Evolutionary conservation across 129 eudicot genomes (phyloP), one percentile per base, ranked within the genome.

Genomic region (Silybum marianum): DNA sequence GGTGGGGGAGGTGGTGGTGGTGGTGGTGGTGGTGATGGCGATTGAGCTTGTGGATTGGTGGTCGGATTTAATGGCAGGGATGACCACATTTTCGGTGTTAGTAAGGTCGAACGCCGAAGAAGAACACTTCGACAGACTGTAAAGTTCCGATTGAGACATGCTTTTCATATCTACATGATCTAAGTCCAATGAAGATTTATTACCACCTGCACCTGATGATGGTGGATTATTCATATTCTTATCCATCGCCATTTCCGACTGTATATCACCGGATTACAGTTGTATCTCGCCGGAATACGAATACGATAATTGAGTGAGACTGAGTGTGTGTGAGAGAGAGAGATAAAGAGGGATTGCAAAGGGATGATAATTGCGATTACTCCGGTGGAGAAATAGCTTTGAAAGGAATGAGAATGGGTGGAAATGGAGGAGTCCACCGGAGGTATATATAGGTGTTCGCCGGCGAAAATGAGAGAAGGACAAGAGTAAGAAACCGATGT

Each of bases 121-220:
- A 18, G 77, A 71, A 32, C 40, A 34, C n/a, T 54, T 72, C 13
- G 83, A 54, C 2, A 80, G 77, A 13, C 26, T 0, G 77, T 71
- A 80, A n/a, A 80, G 83, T 26, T 71, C 77, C 26, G 71, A 80
- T 25, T 79, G 83, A 21, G 83, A 79, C 13, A 71, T 19, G 7
- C 14, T 36, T 16, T 80, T 54, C 83, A 80, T 51, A 26, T 71
- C 83, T 25, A 44, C 28, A 25, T 3, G 48, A 44, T 79, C 18
- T 25, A 51, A 32, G 14, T 79, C 71, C 71, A 51, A 28, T 30
- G 68, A 4, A 14, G 69, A 3, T 32, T 32, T 32, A 4, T 32
- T 32, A 4, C 36, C 46, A 40, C 12, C 46, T 40, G 3, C 12
- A 40, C 2, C 46, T 10, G 2, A 11, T 6, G 23, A 30, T 51